phyloP scores from a whole-genome alignment of 495 filamentous ascomycete species.

The Neurospora sp. region DNA sequence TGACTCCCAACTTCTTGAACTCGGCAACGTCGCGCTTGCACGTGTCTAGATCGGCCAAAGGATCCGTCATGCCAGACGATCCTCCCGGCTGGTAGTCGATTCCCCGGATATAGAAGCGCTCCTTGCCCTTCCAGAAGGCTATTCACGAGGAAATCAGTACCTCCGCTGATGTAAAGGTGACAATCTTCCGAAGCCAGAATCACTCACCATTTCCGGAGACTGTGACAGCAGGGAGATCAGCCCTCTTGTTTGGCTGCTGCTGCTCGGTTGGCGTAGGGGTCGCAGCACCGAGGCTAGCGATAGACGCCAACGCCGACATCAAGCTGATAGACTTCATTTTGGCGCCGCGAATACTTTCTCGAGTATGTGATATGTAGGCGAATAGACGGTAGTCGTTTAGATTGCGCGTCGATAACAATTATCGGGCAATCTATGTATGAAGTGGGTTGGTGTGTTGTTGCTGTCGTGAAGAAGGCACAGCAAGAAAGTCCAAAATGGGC shows the following conservation, averaged over 20 bases:
- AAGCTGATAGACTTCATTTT: slow-evolving; percentile 18
- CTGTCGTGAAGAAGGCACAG: not conserved
- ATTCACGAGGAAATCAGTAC: not conserved
- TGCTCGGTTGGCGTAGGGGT: slow-evolving; percentile 47
- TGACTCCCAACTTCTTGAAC: slow-evolving; percentile 80
- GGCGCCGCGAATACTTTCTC: not conserved
- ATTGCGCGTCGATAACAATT: not conserved
- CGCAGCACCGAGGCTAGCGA: slow-evolving; percentile 42
- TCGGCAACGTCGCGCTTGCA: slow-evolving; percentile 79
- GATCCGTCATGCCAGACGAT: slow-evolving; percentile 65
- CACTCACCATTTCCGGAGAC: slow-evolving; percentile 36
- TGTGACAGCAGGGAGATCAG: slow-evolving; percentile 32
- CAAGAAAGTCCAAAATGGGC: not conserved
- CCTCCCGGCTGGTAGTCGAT: slow-evolving; percentile 95
- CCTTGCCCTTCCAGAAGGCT: slow-evolving; percentile 80
- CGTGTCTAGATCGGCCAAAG: slow-evolving; percentile 56
- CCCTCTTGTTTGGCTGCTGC: slow-evolving; percentile 45
- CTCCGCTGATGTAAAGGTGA: not conserved
- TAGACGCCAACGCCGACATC: slow-evolving; percentile 45
- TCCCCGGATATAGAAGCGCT: slow-evolving; percentile 88
- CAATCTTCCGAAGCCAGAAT: not conserved
- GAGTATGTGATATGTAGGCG: not conserved
- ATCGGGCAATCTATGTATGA: not conserved
- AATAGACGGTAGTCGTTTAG: not conserved
- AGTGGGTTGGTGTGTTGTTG: not conserved